phyloP scores from a whole-genome alignment of 169 alveolate genomes.

The Amoebophrya sp. region DNA sequence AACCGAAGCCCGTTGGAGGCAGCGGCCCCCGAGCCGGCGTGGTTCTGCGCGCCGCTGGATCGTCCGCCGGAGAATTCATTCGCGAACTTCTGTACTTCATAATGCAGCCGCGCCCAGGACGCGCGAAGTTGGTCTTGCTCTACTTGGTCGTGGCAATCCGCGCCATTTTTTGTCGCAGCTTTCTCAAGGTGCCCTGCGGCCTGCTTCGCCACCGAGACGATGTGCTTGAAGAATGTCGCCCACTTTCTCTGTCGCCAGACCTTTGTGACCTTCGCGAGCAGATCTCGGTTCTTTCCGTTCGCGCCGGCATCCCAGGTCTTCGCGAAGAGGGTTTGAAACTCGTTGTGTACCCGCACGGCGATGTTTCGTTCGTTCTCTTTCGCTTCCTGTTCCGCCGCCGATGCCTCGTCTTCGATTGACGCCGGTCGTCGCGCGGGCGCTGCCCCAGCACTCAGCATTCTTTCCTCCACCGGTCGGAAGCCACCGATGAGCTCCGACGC shows the following conservation, averaged over 20 bases:
- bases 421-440: background rate
- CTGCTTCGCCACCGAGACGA: background rate
- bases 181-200: background rate
- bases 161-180: background rate
- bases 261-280: background rate
- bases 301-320: conserved; percentile 17
- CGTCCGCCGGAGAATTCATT: background rate
- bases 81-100: background rate
- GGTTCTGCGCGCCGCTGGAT: background rate
- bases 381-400: conserved; percentile 10
- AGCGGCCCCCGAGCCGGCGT: conserved; percentile 14
- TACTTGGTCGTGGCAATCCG: too few species aligned
- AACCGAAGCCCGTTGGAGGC: conserved; percentile 42
- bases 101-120: background rate
- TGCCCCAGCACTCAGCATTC: background rate
- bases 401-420: too few species aligned
- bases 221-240: background rate
- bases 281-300: background rate
- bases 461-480: conserved; percentile 38
- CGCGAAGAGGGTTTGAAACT: background rate
- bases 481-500: conserved; percentile 75
- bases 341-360: background rate
- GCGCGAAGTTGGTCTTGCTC: background rate
- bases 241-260: background rate
- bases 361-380: background rate